Percentiles rank a stretch among this genome's conserved stretches.
Evolutionary conservation across 2,329 filamentous ascomycete genomes (phyloP).

Genomic region (Fusarium tanahbumbuense): DNA sequence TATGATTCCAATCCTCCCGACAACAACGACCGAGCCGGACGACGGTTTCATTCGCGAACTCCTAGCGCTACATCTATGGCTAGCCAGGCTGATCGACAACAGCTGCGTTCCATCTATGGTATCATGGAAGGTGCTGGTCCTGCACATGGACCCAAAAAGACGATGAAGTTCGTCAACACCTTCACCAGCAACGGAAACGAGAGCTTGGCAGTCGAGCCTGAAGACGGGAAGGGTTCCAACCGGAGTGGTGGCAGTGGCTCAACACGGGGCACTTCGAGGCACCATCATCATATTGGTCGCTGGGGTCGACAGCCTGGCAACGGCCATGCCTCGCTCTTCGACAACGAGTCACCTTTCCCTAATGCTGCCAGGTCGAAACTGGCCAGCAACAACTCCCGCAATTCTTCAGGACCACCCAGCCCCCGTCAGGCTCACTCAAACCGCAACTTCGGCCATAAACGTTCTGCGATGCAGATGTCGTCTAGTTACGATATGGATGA

Average conservation of each 20-base stretch:
- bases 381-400: conserved; percentile 65
- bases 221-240: conserved; percentile 71
- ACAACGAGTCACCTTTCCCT: conserved; percentile 82
- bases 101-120: conserved; percentile 73
- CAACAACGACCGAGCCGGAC: conserved; percentile 66
- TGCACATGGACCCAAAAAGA: conserved; percentile 73
- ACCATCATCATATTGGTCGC: conserved; percentile 79
- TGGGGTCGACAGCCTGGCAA: conserved; percentile 78
- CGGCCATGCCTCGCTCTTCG: conserved; percentile 76
- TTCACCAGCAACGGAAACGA: conserved; percentile 72
- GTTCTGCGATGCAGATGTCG: conserved; percentile 69
- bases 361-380: conserved; percentile 74
- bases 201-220: conserved; percentile 67
- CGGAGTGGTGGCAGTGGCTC: conserved; percentile 71
- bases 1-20: conserved; percentile 97
- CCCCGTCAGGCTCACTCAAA: conserved; percentile 66
- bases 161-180: conserved; percentile 94
- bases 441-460: conserved; percentile 56
- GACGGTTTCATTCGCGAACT: conserved; percentile 90
- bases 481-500: conserved; percentile 84
- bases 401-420: conserved; percentile 76
- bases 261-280: conserved; percentile 74
- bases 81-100: conserved; percentile 72
- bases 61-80: conserved; percentile 90
- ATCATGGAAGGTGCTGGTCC: conserved; percentile 69